Evolutionary conservation across 1,284 basidiomycete species (phyloP).

Genomic region (Cutaneotrichosporon mucoides): DNA sequence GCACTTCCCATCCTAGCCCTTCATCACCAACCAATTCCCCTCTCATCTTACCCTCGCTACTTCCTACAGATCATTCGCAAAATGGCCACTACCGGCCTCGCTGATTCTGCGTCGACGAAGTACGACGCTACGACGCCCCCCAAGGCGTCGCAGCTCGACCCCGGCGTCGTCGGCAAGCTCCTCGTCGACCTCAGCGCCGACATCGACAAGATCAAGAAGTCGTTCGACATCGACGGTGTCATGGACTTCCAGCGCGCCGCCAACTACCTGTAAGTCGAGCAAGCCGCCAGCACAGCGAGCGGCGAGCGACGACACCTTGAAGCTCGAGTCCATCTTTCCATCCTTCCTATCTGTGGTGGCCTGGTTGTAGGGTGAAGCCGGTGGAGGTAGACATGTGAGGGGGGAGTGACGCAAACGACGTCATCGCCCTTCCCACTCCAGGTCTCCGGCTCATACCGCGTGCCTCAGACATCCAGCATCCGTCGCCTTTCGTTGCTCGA

Average conservation of each 20-base stretch:
- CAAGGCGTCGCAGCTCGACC: slow-evolving; percentile 43
- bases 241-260: slow-evolving; percentile 48
- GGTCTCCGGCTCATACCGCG: too few relatives aligned
- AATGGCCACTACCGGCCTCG: slow-evolving; percentile 41
- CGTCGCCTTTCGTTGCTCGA: too few relatives aligned
- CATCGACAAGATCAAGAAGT: slow-evolving; percentile 16
- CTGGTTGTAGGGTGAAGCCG: too few relatives aligned
- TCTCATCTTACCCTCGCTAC: background rate
- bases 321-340: too few relatives aligned
- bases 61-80: background rate
- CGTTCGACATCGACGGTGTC: slow-evolving; percentile 47
- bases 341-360: too few relatives aligned
- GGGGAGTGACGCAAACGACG: too few relatives aligned
- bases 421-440: too few relatives aligned
- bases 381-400: too few relatives aligned
- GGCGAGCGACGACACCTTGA: too few relatives aligned
- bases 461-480: too few relatives aligned
- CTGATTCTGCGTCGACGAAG: slow-evolving; percentile 29
- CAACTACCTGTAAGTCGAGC: slow-evolving; percentile 41
- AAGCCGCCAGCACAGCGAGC: too few relatives aligned
- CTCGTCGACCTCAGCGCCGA: slow-evolving; percentile 46
- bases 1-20: too few relatives aligned
- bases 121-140: slow-evolving; percentile 45
- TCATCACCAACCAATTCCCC: background rate
- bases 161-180: slow-evolving; percentile 40